Evolutionary conservation across 768 basidiomycete genomes (phyloP), one percentile per base, ranked within the genome.

Genomic region (Boletus rubescentipes): DNA sequence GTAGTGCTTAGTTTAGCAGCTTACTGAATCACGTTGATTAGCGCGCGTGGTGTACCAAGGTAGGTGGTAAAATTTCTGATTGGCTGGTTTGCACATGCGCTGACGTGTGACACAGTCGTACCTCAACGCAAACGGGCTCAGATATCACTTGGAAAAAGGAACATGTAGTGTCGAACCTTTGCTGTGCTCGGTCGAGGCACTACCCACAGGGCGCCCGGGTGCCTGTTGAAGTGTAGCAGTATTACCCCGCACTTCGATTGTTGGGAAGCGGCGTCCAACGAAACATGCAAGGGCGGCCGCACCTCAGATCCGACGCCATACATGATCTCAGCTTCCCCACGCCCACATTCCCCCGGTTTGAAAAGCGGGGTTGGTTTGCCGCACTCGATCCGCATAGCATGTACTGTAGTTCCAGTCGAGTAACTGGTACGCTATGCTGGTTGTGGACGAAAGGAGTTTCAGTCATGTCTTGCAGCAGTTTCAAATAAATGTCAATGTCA

Each of bases 131-230:
- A 86, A 85, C 57, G 85, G 86, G 10, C 72, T 86, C 42, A 84
- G 84, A 64, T 86, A 87, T 60, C 85, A 87, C 59, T 67, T 83
- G 46, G 81, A 84, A 60, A 86, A 83, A 61, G 85, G 85, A 11
- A 85, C 81, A 3, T 87, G 87, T 65, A 77, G 73, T 53, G 71
- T 78, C 36, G 77, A 75, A 37, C 58, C 58, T 37, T 41, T 38
- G 16, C 49, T 46, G 18, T 40, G 36, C 55, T 32, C n/a, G 42
- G 35, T 26, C 23, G 20, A 35, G 29, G 20, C 38, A 12, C 31
- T 26, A 26, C 26, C 26, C 26, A 26, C 6, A 26, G 26, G 26
- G 26, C 26, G 4, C 3, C 26, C 6, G 26, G 26, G 3, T 26
- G 26, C 20, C n/a, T 51, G 36, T 46, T 37, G 46, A 41, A 53